Conservation (phyloP, 306 rosid genomes). For the Cucurbita maxima region DNA sequence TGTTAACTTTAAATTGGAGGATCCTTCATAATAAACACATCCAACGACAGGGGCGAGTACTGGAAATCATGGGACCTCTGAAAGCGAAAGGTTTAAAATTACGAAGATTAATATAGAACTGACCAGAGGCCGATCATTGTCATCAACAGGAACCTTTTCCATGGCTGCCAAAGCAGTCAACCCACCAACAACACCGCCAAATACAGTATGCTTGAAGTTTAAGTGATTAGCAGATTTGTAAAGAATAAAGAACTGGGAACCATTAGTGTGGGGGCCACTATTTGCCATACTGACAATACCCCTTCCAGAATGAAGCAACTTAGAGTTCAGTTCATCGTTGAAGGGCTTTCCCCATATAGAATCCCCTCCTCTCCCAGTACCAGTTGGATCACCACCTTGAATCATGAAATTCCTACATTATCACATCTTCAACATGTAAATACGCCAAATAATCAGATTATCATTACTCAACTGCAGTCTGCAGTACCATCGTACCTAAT, state of each 20-base stretch:
- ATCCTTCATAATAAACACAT: not conserved
- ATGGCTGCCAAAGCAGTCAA: constrained; percentile 66
- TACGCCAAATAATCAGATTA: not conserved
- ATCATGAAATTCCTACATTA: constrained; percentile 80
- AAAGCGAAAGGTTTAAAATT: not conserved
- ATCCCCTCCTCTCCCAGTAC: constrained; percentile 91
- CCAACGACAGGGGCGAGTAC: not conserved
- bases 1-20: not conserved
- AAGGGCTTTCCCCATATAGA: constrained; percentile 95
- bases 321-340: constrained; percentile 85
- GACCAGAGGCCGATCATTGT: constrained; percentile 73
- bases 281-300: constrained; percentile 98
- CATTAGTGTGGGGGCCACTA: constrained; percentile 95
- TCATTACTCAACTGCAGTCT: not conserved
- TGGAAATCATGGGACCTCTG: not conserved
- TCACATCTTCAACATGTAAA: constrained; percentile 6
- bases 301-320: constrained; percentile 83
- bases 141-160: constrained; percentile 94
- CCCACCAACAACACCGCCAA: constrained; percentile 88
- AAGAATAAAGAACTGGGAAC: constrained; percentile 89
- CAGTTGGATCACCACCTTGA: constrained; percentile 98
- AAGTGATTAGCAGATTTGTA: constrained; percentile 91
- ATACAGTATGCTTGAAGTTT: constrained; percentile 89
- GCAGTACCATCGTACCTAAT: constrained; percentile 37
- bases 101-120: constrained; percentile 4